phyloP scores from a whole-genome alignment of 169 alveolate species.

The Plasmodium ovale region DNA sequence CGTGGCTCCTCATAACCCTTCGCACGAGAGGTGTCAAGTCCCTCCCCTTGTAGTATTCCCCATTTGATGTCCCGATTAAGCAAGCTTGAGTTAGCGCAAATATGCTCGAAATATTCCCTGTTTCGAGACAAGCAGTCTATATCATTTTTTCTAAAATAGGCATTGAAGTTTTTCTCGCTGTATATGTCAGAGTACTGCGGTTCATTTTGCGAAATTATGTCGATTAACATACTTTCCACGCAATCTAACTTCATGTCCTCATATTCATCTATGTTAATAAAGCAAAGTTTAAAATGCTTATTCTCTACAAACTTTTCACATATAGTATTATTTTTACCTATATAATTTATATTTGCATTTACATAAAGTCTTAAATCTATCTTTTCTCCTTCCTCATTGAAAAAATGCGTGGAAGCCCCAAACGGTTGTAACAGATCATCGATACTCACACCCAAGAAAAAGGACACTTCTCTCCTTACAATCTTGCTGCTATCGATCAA shows the following conservation, averaged over 20 bases:
- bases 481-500: constrained; percentile 44
- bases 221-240: constrained; percentile 28
- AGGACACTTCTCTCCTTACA: constrained; percentile 39
- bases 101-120: constrained; percentile 16
- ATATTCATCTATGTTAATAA: constrained; percentile 42
- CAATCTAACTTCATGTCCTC: constrained; percentile 36
- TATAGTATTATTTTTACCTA: constrained; percentile 35
- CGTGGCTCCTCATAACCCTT: too few species aligned
- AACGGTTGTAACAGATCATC: constrained; percentile 55
- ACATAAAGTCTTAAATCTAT: constrained; percentile 27
- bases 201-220: constrained; percentile 42
- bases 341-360: constrained; percentile 22
- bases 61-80: constrained; percentile 12
- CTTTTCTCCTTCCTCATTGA: constrained; percentile 30
- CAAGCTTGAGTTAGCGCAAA: constrained; percentile 43
- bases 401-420: background rate
- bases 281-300: constrained; percentile 24
- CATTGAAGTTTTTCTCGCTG: constrained; percentile 24
- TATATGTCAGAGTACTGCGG: constrained; percentile 56
- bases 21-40: too few species aligned
- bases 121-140: constrained; percentile 4
- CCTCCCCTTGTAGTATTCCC: background rate
- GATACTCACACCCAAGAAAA: constrained; percentile 24
- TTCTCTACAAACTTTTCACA: constrained; percentile 24
- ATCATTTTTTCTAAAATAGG: constrained; percentile 53